Percentiles rank a stretch among this genome's conserved stretches.
Conservation (phyloP, 2,329 filamentous ascomycete genomes). For the Macroventuria anomochaeta region DNA sequence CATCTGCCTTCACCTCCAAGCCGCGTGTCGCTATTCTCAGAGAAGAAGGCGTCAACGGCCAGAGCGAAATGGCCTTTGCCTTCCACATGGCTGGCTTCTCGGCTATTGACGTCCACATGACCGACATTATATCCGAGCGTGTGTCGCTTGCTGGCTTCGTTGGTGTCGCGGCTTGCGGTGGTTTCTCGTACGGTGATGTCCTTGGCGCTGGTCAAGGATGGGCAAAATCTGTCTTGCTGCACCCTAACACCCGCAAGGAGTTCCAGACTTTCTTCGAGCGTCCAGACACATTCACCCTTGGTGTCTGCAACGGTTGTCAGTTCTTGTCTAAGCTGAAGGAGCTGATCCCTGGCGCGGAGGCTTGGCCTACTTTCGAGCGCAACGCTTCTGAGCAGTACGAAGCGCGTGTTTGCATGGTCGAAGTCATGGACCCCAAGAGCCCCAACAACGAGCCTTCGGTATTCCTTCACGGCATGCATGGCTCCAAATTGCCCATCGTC, state of each 20-base stretch:
- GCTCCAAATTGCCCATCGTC: constrained; percentile 80
- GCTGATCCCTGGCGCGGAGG: constrained; percentile 80
- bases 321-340: constrained; percentile 85
- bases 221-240: constrained; percentile 91
- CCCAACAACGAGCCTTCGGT: constrained; percentile 64
- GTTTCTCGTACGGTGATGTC: constrained; percentile 93
- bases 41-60: constrained; percentile 93
- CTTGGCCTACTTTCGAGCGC: constrained; percentile 86
- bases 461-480: constrained; percentile 88
- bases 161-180: constrained; percentile 92
- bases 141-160: constrained; percentile 82
- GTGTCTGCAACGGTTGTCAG: constrained; percentile 97
- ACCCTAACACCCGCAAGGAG: constrained; percentile 74
- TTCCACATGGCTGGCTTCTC: constrained; percentile 92
- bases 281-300: constrained; percentile 87
- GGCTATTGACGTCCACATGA: constrained; percentile 95
- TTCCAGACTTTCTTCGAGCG: constrained; percentile 87
- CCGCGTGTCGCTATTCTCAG: constrained; percentile 89
- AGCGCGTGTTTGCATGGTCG: constrained; percentile 84
- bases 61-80: constrained; percentile 97
- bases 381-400: constrained; percentile 91
- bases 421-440: constrained; percentile 67
- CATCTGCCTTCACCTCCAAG: constrained; percentile 65
- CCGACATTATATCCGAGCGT: constrained; percentile 79
- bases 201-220: constrained; percentile 95